Base-by-base conservation (phyloP, 2,329 filamentous ascomycete species). In the Sarocladium oryzae region DNA sequence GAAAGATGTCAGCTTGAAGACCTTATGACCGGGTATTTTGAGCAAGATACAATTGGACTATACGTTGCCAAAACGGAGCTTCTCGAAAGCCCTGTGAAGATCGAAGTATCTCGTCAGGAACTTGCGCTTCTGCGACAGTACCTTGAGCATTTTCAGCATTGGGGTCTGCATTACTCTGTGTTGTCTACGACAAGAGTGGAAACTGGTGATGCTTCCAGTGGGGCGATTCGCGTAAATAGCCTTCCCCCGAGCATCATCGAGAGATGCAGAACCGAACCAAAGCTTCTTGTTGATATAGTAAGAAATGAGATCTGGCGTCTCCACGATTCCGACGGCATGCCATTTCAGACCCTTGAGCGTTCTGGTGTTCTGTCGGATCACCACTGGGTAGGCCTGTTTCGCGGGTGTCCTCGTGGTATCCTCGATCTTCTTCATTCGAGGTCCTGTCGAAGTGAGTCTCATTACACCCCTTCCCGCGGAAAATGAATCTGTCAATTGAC, bases 1-100 rank as follows among this genome's bases (percentile, higher is more conserved):
- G 93, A 99, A 69, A 79, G 93, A 41, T 83, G 87, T 55, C 83
- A 84, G 1, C 78, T 97, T 1, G 93, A 99, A 63, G 63, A 66
- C 0, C 73, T 99, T 1, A 82, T 95, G 63, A 58, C 58, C 0
- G 57, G 56, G 5, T 82, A 81, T 51, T 82, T 82, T 55, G 41
- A 48, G 3, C 35, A 4, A n/a, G 54, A 54, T 3, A 23, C 16
- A 1, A 52, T 45, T 1, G 53, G 50, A 3, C 20, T 46, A 2
- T 15, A 57, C 2, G 54, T 52, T 18, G 65, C 66, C 1, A 55
- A 58, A 7, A 66, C 68, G 0, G 69, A 75, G 16, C 10, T 52
- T 0, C 59, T 84, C 1, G 69, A 70, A 2, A 79, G 74, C 20
- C 75, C 82, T 0, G 63, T 95, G 0, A 65, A 69, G 0, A 91